phyloP scores from a whole-genome alignment of 2,329 filamentous ascomycete genomes.

The Bipolaris cookei region DNA sequence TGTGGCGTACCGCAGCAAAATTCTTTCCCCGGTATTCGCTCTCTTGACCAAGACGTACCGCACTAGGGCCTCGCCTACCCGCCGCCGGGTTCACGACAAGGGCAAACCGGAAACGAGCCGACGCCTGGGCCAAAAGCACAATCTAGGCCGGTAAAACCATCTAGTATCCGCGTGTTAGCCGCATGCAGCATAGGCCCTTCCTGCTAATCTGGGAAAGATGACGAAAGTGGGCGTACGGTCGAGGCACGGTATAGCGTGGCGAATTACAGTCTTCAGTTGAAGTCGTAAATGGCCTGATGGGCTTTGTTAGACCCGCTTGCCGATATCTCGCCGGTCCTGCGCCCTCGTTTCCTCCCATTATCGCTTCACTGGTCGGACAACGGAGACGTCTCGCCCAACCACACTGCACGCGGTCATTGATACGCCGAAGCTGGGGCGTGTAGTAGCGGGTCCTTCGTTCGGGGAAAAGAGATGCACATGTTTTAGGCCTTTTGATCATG shows the following conservation, averaged over 20 bases:
- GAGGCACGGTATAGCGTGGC: slow-evolving; percentile 3
- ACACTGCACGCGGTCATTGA: slow-evolving; percentile 27
- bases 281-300: slow-evolving; percentile 12
- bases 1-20: slow-evolving; percentile 4
- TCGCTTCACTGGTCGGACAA: slow-evolving; percentile 5
- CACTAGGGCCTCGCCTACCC: slow-evolving; percentile 3
- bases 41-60: not conserved
- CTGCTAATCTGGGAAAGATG: slow-evolving; percentile 5
- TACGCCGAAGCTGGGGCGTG: slow-evolving; percentile 22
- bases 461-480: not conserved
- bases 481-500: slow-evolving; percentile 8
- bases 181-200: not conserved
- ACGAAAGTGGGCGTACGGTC: slow-evolving; percentile 7
- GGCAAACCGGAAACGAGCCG: not conserved
- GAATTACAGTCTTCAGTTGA: slow-evolving; percentile 6
- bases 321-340: slow-evolving; percentile 16
- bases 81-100: slow-evolving; percentile 2
- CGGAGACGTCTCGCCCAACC: slow-evolving; percentile 9
- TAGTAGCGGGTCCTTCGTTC: slow-evolving; percentile 2
- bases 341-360: slow-evolving; percentile 1
- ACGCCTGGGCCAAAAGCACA: not conserved
- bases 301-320: slow-evolving; percentile 7
- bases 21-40: slow-evolving; percentile 1
- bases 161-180: slow-evolving; percentile 1
- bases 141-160: slow-evolving; percentile 13